Conservation (phyloP, 2,329 filamentous ascomycete genomes). For the Ploettnerulaceae sp. region DNA sequence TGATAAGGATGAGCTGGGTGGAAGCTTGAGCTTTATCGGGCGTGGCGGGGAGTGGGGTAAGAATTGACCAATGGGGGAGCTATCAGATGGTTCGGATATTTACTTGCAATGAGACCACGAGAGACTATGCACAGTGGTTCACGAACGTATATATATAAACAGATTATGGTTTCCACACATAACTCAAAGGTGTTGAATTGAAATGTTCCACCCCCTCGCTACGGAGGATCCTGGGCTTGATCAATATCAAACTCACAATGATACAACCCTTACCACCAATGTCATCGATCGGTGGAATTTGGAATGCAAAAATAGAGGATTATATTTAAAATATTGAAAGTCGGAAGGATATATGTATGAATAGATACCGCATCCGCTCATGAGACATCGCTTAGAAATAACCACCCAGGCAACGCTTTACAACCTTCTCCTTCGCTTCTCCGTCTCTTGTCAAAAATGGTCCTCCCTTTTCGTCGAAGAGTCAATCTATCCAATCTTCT, state of each 20-base stretch:
- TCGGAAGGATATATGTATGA: not conserved
- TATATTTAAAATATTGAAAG: not conserved
- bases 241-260: too few species aligned
- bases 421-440: not conserved
- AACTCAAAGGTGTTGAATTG: too few species aligned
- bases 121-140: too few species aligned
- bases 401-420: not conserved
- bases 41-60: not conserved
- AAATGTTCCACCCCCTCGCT: too few species aligned
- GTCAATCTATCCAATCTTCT: constrained; percentile 42
- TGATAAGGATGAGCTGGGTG: constrained; percentile 1
- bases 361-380: not conserved
- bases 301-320: not conserved
- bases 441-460: not conserved
- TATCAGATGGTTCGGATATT: too few species aligned
- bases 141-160: too few species aligned
- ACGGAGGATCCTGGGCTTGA: too few species aligned
- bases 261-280: too few species aligned
- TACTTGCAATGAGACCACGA: too few species aligned
- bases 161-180: too few species aligned
- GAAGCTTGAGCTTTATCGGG: constrained; percentile 8
- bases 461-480: too few species aligned
- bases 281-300: too few species aligned
- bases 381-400: not conserved
- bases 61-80: not conserved